These are phyloP conservation scores for Botrytis sinoallii DNA, from an alignment of 2,329 filamentous ascomycete species.

Conservation along the genomic window DNA sequence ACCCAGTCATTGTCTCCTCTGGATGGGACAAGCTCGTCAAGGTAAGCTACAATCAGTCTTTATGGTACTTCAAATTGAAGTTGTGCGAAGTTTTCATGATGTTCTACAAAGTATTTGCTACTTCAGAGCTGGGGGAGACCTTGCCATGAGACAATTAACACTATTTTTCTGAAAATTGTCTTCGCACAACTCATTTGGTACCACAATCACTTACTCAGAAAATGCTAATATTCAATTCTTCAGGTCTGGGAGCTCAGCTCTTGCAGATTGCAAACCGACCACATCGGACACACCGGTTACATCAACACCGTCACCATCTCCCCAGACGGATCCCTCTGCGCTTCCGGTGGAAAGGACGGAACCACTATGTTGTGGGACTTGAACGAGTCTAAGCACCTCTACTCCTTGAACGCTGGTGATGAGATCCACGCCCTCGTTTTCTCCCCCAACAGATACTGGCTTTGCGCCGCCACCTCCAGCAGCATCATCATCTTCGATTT, in stretches of 20 bases:
- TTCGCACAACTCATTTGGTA: slow-evolving; percentile 26
- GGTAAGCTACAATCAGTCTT: slow-evolving; percentile 59
- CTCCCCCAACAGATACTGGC: slow-evolving; percentile 99
- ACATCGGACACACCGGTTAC: slow-evolving; percentile 99
- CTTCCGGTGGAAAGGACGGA: slow-evolving; percentile 98
- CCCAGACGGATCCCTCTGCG: slow-evolving; percentile 97
- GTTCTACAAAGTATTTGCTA: slow-evolving; percentile 99
- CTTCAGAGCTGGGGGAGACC: slow-evolving; percentile 86
- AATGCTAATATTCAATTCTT: slow-evolving; percentile 26
- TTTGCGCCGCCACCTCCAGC: slow-evolving; percentile 94
- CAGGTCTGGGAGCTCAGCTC: slow-evolving; percentile 99
- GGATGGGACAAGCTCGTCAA: slow-evolving; percentile 99
- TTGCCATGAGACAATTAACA: slow-evolving; percentile 98
- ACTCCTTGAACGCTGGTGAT: slow-evolving; percentile 98
- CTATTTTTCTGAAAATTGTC: slow-evolving; percentile 73
- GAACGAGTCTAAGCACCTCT: slow-evolving; percentile 99
- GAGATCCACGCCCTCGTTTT: slow-evolving; percentile 99
- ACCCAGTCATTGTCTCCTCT: slow-evolving; percentile 97
- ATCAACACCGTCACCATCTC: slow-evolving; percentile 99
- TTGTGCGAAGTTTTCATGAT: slow-evolving; percentile 65
- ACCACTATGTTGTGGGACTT: slow-evolving; percentile 99
- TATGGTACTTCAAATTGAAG: slow-evolving; percentile 24
- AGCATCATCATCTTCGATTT: slow-evolving; percentile 99
- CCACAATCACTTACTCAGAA: slow-evolving; percentile 5
- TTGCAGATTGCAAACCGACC: slow-evolving; percentile 99